Evolutionary conservation across 2,329 filamentous ascomycete species (phyloP), one percentile per base, ranked within the genome.

Genomic region (Trichoderma polysporum): DNA sequence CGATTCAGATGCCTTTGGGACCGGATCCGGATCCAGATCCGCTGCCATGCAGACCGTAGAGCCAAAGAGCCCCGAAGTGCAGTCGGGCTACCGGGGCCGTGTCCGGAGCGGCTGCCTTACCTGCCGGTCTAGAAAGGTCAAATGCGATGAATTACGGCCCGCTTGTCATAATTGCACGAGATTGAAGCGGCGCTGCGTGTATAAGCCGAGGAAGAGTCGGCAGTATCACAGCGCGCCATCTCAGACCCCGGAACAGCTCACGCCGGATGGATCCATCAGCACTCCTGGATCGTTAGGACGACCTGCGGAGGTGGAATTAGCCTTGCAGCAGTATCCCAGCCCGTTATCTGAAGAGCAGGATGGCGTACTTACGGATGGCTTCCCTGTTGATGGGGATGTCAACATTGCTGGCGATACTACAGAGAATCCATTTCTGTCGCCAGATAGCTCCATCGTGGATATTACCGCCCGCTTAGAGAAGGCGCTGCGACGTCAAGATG

Each of bases 101-200:
- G 71, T 72, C 22, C 66, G 70, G 8, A 73, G 66, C 41, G 71
- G 70, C 12, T 73, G 70, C 49, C 68, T 71, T 4, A 71, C 70
- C 8, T 73, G 71, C 57, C 69, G 71, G 49, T 68, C 70, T 37
- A 64, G 70, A 13, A 71, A 71, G 61, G 69, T 71, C 6, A 68
- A 68, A 61, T 71, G 70, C 39, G 70, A 71, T 37, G 71, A 72
- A 49, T 49, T 31, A n/a, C 50, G 62, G 27, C 70, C 70, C 0
- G 37, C 47, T 0, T 71, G 71, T 33, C 56, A 61, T 3, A 72
- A 71, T 45, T 73, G 70, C 31, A 60, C 53, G 19, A 65, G 67
- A 29, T n/a, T 70, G 49, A 54, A 69, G 17, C 65, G 67, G 10
- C 10, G 29, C 12, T 72, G 71, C 31, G 64, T 66, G 5, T 71